Conservation (phyloP, 2,329 filamentous ascomycete species). For the Cercospora sp. region DNA sequence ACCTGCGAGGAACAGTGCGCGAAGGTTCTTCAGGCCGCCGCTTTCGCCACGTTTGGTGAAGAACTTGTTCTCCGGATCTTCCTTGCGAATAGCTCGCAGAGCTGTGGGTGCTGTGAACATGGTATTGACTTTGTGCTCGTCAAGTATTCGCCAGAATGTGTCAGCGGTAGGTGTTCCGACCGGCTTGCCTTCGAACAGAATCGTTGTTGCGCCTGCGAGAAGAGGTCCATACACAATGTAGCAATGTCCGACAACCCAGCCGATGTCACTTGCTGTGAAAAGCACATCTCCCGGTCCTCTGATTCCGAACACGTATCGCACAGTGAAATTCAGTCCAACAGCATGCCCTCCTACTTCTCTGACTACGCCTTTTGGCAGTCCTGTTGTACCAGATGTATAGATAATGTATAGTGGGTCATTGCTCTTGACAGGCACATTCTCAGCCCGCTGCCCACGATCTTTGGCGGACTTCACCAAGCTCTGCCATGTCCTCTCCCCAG, state of each 20-base stretch:
- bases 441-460: conserved; percentile 66
- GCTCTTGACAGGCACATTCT: conserved; percentile 74
- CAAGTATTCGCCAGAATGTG: conserved; percentile 82
- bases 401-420: conserved; percentile 86
- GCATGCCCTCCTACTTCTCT: conserved; percentile 83
- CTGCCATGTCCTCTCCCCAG: conserved; percentile 78
- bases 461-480: conserved; percentile 69
- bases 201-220: conserved; percentile 78
- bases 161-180: conserved; percentile 84
- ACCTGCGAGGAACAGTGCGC: conserved; percentile 80
- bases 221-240: conserved; percentile 91
- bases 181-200: conserved; percentile 93
- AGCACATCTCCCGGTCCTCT: conserved; percentile 81
- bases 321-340: conserved; percentile 78
- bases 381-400: conserved; percentile 67
- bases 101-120: conserved; percentile 88
- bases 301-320: conserved; percentile 79
- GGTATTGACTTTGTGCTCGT: conserved; percentile 80
- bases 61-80: conserved; percentile 72
- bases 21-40: conserved; percentile 70
- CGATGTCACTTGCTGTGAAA: conserved; percentile 81
- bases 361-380: conserved; percentile 72
- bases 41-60: conserved; percentile 64
- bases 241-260: conserved; percentile 84
- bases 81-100: conserved; percentile 80